These are phyloP conservation scores for Acacia acuminata DNA, from an alignment of 306 rosid species.

Conservation along the genomic window DNA sequence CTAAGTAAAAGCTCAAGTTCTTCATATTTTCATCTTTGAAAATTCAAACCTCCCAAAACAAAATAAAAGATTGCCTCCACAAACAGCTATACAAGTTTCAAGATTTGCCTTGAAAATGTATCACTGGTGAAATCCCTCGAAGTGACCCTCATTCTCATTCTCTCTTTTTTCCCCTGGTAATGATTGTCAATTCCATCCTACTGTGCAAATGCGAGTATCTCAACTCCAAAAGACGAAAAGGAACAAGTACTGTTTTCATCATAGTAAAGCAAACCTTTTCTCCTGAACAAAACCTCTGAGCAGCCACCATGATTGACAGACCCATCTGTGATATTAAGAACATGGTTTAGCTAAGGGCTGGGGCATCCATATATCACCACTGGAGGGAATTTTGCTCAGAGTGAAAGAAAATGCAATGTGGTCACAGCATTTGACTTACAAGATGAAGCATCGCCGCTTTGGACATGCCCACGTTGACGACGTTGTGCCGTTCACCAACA, in stretches of 20 bases:
- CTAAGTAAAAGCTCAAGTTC: not conserved
- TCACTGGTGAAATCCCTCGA: not conserved
- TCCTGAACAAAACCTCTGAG: not conserved
- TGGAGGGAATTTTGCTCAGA: not conserved
- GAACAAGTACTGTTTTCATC: too few relatives aligned
- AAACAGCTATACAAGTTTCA: not conserved
- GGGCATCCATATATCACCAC: not conserved
- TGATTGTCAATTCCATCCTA: not conserved
- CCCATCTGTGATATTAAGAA: not conserved
- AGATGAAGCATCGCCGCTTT: not conserved
- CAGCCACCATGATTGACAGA: not conserved
- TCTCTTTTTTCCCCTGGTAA: not conserved
- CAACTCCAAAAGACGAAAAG: not conserved
- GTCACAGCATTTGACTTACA: not conserved
- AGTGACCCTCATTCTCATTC: not conserved
- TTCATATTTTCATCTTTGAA: not conserved
- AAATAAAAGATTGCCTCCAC: not conserved
- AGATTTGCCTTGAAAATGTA: not conserved
- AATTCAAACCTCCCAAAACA: not conserved
- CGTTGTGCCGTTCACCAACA: not conserved
- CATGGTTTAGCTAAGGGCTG: not conserved
- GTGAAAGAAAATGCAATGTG: not conserved
- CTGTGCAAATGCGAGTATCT: not conserved
- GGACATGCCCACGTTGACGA: not conserved
- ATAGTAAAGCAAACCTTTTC: not conserved